A percentile compares a stretch with the other conserved stretches of the same genome.
Evolutionary conservation across 1,284 basidiomycete genomes (phyloP).

Genomic region (Microbotryomycetes sp.): DNA sequence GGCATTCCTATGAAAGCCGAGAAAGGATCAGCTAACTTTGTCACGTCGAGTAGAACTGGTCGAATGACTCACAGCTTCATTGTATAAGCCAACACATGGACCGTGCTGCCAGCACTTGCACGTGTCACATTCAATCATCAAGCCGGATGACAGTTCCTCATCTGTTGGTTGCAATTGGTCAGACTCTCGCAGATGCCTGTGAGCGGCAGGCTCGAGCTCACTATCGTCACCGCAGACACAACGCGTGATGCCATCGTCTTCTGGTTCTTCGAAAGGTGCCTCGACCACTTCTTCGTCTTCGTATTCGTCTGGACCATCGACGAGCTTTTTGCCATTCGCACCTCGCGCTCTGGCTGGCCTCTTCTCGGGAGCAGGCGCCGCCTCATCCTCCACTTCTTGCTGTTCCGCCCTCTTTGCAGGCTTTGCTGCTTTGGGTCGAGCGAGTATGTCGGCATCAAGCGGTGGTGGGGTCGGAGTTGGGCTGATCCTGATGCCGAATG

Average conservation of each 20-base stretch:
- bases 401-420: not conserved
- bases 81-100: slow-evolving; percentile 87
- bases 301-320: slow-evolving; percentile 21
- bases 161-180: slow-evolving; percentile 46
- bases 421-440: not conserved
- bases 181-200: not conserved
- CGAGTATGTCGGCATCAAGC: not conserved
- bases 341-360: not conserved
- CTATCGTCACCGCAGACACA: slow-evolving; percentile 88
- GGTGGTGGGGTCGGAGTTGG: no score
- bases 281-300: slow-evolving; percentile 36
- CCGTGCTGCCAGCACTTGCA: slow-evolving; percentile 99
- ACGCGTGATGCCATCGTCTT: slow-evolving; percentile 75
- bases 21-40: not conserved
- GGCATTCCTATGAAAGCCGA: slow-evolving; percentile 38
- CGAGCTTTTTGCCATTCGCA: slow-evolving; percentile 34
- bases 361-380: not conserved
- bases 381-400: not conserved
- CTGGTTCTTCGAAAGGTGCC: slow-evolving; percentile 57
- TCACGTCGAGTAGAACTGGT: no score
- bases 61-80: slow-evolving; percentile 55
- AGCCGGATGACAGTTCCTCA: slow-evolving; percentile 53
- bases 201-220: slow-evolving; percentile 46
- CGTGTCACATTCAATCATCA: slow-evolving; percentile 96
- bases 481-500: no score